Evolutionary conservation across 345 rosid genomes (phyloP), one percentile per base, ranked within the genome.

Genomic region (Citrus maxima): DNA sequence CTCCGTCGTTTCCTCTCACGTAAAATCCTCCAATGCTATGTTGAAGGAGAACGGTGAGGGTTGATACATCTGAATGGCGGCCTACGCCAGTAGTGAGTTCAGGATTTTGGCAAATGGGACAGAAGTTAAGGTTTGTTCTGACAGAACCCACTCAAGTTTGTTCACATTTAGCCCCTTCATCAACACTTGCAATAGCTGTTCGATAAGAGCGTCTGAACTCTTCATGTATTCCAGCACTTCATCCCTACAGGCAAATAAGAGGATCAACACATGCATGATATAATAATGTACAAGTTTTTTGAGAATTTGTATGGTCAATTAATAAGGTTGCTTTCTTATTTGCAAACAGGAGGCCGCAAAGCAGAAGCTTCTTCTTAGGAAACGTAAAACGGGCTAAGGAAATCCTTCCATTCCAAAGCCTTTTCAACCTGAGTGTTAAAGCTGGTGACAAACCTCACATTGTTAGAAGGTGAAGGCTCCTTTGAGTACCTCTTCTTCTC

Each of bases 321-420:
- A 46, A 46, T 46, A 16, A 46, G 51, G 51, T 46, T 46, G 18
- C 18, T 46, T 12, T 5, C 30, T 71, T 62, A 85, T 86, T 76
- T 86, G 89, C 88, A 85, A 22, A 67, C 78, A 60, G 83, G 72
- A 80, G 89, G 90, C 89, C 89, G 83, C 5, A 80, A 66, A 66
- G 87, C 74, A 60, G 80, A 69, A 51, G 89, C 84, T 67, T 84
- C 87, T 8, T 82, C 86, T 7, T 84, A 86, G 10, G 90, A 86
- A 49, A 85, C 87, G 42, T 83, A 87, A 79, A 86, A 80, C 79
- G 85, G 85, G 73, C 93, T 86, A 4, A 85, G 87, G 38, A 81
- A 88, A 77, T 89, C 93, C 81, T 88, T 88, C 91, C 88, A 86
- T 80, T 86, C 88, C 4, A 89, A 76, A 68, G 88, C 89, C 74